A percentile compares a stretch with the other conserved stretches of the same genome.
phyloP scores from a whole-genome alignment of 371 early-diverging fungal species.

The Mortierella sp. region DNA sequence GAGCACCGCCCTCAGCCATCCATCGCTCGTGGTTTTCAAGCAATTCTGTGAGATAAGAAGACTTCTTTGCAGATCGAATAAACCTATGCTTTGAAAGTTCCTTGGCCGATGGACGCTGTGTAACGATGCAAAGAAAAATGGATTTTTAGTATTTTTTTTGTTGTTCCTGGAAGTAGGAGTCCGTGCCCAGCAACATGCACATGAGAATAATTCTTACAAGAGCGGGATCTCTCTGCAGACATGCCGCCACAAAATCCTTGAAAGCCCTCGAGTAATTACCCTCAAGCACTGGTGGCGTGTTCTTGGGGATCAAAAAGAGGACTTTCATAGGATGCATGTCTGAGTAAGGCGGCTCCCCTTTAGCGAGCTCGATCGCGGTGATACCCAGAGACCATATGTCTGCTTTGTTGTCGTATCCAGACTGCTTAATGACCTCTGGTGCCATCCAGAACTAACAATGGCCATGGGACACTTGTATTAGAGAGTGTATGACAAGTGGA shows the following conservation, averaged over 20 bases:
- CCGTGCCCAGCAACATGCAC: too few relatives aligned
- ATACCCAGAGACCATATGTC: slow-evolving; percentile 99
- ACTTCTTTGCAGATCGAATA: slow-evolving; percentile 84
- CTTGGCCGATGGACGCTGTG: slow-evolving; percentile 90
- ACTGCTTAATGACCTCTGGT: slow-evolving; percentile 97
- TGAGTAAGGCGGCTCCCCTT: slow-evolving; percentile 93
- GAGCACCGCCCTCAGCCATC: slow-evolving; percentile 64
- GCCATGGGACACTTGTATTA: too few relatives aligned
- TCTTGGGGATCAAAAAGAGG: slow-evolving; percentile 93
- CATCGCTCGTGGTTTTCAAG: slow-evolving; percentile 87
- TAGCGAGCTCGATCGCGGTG: slow-evolving; percentile 97
- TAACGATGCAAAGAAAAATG: not conserved
- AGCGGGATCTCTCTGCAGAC: slow-evolving; percentile 88
- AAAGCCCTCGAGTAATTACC: slow-evolving; percentile 87
- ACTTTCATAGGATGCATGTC: slow-evolving; percentile 95
- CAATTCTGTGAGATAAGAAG: slow-evolving; percentile 85
- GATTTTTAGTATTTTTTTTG: too few relatives aligned
- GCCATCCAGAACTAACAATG: slow-evolving; percentile 92
- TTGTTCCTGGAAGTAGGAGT: too few relatives aligned
- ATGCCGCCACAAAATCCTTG: slow-evolving; percentile 90
- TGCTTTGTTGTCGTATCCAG: slow-evolving; percentile 96
- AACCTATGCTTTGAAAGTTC: slow-evolving; percentile 94
- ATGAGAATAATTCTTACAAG: too few relatives aligned
- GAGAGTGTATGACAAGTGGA: too few relatives aligned
- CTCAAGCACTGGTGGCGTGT: slow-evolving; percentile 85